Conservation (phyloP, 2,329 filamentous ascomycete genomes). For the Coleophoma eucalyptorum region DNA sequence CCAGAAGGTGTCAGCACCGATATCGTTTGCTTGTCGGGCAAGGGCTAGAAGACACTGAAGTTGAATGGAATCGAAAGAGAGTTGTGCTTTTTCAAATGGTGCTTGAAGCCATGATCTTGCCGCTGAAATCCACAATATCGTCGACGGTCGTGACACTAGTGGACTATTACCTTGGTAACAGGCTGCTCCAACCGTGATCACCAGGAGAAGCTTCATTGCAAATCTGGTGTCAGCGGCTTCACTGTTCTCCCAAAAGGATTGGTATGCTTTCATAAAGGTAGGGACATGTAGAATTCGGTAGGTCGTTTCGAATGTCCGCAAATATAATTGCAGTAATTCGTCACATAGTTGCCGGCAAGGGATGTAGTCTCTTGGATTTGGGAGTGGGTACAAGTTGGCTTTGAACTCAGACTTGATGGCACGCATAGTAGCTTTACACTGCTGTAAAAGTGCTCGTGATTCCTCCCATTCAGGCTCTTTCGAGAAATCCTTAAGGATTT, state of each 20-base stretch:
- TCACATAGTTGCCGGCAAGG: conserved; percentile 26
- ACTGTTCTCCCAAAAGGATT: conserved; percentile 33
- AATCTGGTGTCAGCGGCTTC: conserved; percentile 8
- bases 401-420: conserved; percentile 12
- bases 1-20: conserved; percentile 48
- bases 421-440: conserved; percentile 16
- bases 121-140: conserved; percentile 18
- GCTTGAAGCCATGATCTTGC: conserved; percentile 18
- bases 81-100: conserved; percentile 38
- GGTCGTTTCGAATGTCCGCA: conserved; percentile 36
- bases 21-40: conserved; percentile 41
- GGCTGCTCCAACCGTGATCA: conserved; percentile 17
- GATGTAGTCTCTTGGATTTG: conserved; percentile 11
- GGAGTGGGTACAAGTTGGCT: conserved; percentile 8
- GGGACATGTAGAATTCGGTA: conserved; percentile 43
- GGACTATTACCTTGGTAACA: conserved; percentile 15
- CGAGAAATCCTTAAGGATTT: conserved; percentile 1
- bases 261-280: conserved; percentile 39
- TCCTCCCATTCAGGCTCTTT: neutral
- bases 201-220: conserved; percentile 18
- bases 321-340: conserved; percentile 33
- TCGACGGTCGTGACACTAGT: conserved; percentile 5
- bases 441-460: conserved; percentile 6
- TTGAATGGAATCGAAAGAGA: conserved; percentile 45
- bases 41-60: conserved; percentile 46